Evolutionary conservation across 179 eudicot species (phyloP), one percentile per base, ranked within the genome.

Genomic region (Corrigiola litoralis): DNA sequence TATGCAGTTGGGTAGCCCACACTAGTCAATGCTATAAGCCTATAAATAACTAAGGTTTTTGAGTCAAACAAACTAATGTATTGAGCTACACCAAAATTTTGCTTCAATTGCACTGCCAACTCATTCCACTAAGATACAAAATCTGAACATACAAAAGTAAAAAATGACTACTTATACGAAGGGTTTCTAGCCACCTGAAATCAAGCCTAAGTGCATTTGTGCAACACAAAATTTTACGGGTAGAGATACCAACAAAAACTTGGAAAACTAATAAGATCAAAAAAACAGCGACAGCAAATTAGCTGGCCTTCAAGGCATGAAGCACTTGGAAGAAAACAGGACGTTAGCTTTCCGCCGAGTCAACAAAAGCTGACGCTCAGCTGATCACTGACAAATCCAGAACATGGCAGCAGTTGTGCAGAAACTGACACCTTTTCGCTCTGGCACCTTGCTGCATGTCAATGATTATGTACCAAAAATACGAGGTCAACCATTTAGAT

Each of bases 391-490:
- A 50, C 27, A 58, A 58, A 54, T 45, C 51, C 51, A 20, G 52
- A 37, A 42, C 25, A 41, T 31, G 28, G 32, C 55, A 48, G 21
- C 13, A 40, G 53, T 20, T 32, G 59, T 32, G 58, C 65, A 56
- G 65, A 49, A 74, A 47, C 40, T 32, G 21, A 44, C 18, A 24
- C 16, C 25, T 17, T 38, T 38, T 44, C 12, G 44, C 54, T 25
- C 31, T 24, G 21, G 44, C 61, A 56, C 38, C 37, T 20, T 23
- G 28, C 56, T 55, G 74, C 59, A 64, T 40, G 41, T 56, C 50
- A 58, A 50, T 46, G 71, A 46, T 34, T 65, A 58, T 70, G 51
- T 74, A 61, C 71, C 66, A 69, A 74, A 74, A 64, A 69, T 69
- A 63, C 48, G 67, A 64, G 74, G 78, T 41, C 67, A 52, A 21